phyloP scores from a whole-genome alignment of 345 rosid species.

The Populus nigra region DNA sequence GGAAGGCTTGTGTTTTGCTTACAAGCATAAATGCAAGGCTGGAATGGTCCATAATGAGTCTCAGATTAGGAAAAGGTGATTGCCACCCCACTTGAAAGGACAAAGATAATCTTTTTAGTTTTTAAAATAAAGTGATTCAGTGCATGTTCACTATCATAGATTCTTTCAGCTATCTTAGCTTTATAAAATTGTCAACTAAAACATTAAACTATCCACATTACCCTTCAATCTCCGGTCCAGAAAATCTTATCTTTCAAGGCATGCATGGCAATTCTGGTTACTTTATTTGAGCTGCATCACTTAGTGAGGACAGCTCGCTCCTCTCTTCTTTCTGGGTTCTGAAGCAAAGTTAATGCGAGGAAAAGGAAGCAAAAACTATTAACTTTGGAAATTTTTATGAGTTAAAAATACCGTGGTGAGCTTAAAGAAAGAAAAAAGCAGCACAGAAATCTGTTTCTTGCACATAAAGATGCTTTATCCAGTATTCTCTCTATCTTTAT shows the following conservation, averaged over 20 bases:
- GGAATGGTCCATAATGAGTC: slow-evolving; percentile 5
- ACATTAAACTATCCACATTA: background rate
- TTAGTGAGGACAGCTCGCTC: background rate
- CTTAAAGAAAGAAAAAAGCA: slow-evolving; percentile 27
- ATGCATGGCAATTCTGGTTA: background rate
- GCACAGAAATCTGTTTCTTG: slow-evolving; percentile 13
- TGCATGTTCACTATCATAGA: slow-evolving; percentile 3
- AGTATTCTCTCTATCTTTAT: slow-evolving; percentile 35
- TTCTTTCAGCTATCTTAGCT: background rate
- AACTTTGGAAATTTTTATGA: slow-evolving; percentile 9
- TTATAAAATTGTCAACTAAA: background rate
- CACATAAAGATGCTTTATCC: slow-evolving; percentile 35
- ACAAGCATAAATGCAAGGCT: slow-evolving; percentile 4
- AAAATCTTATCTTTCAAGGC: background rate
- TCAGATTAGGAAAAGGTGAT: slow-evolving; percentile 6
- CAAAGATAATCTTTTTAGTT: slow-evolving; percentile 23
- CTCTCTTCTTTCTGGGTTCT: slow-evolving; percentile 13
- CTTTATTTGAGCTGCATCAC: background rate
- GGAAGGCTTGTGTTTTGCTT: slow-evolving; percentile 2
- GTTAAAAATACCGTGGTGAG: slow-evolving; percentile 16
- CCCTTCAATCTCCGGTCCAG: background rate
- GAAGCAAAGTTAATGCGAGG: slow-evolving; percentile 9
- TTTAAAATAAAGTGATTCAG: background rate
- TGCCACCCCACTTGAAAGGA: slow-evolving; percentile 25
- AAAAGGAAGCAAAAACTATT: background rate